These are phyloP conservation scores for Thielaviopsis cerberus DNA, from an alignment of 2,329 filamentous ascomycete genomes.

Conservation along the genomic window DNA sequence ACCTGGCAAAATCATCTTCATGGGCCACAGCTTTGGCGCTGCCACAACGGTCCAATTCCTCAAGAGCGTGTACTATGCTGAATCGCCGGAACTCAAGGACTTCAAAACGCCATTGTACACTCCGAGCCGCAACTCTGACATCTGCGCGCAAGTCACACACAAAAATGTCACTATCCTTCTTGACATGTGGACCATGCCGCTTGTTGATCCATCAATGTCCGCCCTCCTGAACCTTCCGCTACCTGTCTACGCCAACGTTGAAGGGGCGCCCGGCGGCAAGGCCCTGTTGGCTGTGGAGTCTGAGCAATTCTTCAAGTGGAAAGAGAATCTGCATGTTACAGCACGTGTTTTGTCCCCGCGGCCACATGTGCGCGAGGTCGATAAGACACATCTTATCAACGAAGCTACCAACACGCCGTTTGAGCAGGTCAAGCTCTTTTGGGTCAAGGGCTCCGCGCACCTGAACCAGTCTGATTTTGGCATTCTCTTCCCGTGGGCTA, in stretches of 20 bases:
- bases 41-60: constrained; percentile 57
- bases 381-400: constrained; percentile 20
- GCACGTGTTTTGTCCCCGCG: constrained; percentile 45
- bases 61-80: constrained; percentile 58
- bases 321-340: constrained; percentile 49
- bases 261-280: constrained; percentile 32
- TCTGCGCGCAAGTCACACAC: constrained; percentile 49
- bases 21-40: constrained; percentile 67
- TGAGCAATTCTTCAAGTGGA: constrained; percentile 64
- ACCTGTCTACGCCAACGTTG: constrained; percentile 41
- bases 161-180: constrained; percentile 49
- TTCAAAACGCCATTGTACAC: constrained; percentile 42
- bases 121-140: constrained; percentile 33
- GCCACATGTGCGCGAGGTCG: constrained; percentile 26
- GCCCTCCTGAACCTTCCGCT: constrained; percentile 55
- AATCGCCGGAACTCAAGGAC: constrained; percentile 24
- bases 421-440: constrained; percentile 50
- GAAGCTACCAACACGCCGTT: constrained; percentile 16
- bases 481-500: constrained; percentile 57
- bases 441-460: constrained; percentile 55
- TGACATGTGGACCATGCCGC: constrained; percentile 65
- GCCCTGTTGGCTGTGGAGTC: constrained; percentile 54
- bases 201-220: constrained; percentile 41
- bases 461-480: constrained; percentile 73
- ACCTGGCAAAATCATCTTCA: constrained; percentile 56